phyloP scores from a whole-genome alignment of 345 rosid species.

The Aquilaria sinensis region DNA sequence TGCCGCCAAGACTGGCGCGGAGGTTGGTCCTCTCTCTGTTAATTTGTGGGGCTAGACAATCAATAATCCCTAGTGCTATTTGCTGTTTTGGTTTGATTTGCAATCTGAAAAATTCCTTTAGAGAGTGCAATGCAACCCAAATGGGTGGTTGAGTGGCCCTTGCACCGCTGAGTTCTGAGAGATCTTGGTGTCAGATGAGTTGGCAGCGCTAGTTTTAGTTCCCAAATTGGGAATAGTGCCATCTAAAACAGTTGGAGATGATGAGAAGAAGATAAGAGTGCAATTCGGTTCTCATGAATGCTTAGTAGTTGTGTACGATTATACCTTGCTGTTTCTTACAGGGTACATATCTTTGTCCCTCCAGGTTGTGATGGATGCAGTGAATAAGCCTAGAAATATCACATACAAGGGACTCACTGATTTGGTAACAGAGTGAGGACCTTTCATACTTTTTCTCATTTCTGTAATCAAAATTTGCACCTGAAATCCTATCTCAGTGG shows the following conservation, averaged over 20 bases:
- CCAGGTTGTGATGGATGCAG: constrained; percentile 95
- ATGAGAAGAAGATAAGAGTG: background rate
- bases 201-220: too few relatives aligned
- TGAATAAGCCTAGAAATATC: constrained; percentile 72
- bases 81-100: background rate
- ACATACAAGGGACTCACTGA: constrained; percentile 84
- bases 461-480: too few relatives aligned
- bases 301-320: too few relatives aligned
- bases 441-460: background rate
- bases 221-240: too few relatives aligned
- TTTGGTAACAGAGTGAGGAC: constrained; percentile 84
- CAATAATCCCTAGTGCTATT: background rate
- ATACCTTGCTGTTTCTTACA: constrained; percentile 1
- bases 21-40: constrained; percentile 32
- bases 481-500: too few relatives aligned
- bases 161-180: too few relatives aligned
- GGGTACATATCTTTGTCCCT: constrained; percentile 1
- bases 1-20: constrained; percentile 85
- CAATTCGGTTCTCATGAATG: too few relatives aligned
- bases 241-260: background rate
- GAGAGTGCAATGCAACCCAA: too few relatives aligned
- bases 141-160: too few relatives aligned
- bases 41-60: background rate
- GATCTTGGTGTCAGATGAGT: too few relatives aligned
- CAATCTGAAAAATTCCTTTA: background rate